Base-by-base conservation (phyloP, 164 flowering plant species). In the Protea cynaroides region DNA sequence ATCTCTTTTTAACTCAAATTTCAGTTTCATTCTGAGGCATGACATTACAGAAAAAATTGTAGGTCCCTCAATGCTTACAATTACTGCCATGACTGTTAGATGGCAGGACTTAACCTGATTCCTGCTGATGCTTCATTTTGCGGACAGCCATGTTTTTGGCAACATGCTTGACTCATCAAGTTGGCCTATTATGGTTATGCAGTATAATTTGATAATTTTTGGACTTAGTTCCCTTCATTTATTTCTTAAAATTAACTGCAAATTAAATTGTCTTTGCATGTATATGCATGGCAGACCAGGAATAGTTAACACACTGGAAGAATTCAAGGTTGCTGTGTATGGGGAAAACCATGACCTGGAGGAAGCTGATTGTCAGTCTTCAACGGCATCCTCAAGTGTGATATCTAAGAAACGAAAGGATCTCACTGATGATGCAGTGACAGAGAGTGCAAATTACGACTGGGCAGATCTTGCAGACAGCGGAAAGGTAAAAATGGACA, bases 391-490 rank as follows among this genome's bases (percentile, higher is more conserved):
- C 13, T 69, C 29, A 53, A 75, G 71, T 44, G 87, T 80, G 24
- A 75, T 85, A 17, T 76, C 94, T 18, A 88, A 65, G 67, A 95
- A 92, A 68, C 74, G 97, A 44, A 95, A 92, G 80, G 90, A 84
- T 34, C 37, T 56, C 46, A 74, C 84, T 46, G 97, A 84, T 49
- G 69, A 70, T 68, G 92, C 90, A n/a, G 80, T 64, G 3, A 77
- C 73, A 69, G 83, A 70, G 69, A 72, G 63, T 47, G 78, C 81
- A 58, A 74, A 83, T 23, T 89, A 83, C 67, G 80, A 91, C 65
- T 95, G 97, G 97, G 70, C 70, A 37, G 88, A 84, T 22, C 94
- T 95, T 72, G 97, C 92, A 22, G 89, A 86, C 44, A 80, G 44
- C 59, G 97, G 97, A 71, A 83, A 87, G 96, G 97, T 94, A 43